phyloP scores from a whole-genome alignment of 2,329 filamentous ascomycete species.

The Aspergillus hiratsukae region DNA sequence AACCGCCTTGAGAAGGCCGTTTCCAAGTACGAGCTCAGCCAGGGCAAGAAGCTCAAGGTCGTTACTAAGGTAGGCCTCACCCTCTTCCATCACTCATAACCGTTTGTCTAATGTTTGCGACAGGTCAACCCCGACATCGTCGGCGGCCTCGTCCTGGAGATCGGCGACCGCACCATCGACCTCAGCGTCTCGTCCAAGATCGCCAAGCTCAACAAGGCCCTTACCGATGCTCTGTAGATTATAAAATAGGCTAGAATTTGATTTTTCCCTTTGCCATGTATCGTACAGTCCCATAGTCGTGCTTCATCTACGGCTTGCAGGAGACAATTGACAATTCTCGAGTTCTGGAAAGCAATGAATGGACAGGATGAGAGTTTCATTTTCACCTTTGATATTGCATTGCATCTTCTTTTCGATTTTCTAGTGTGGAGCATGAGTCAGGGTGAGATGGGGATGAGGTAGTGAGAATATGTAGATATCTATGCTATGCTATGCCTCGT shows the following conservation, averaged over 20 bases:
- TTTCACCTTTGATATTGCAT: not conserved
- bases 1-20: slow-evolving; percentile 81
- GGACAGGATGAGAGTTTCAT: slow-evolving; percentile 10
- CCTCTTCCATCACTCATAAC: not conserved
- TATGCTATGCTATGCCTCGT: not conserved
- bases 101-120: not conserved
- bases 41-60: slow-evolving; percentile 97
- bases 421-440: not conserved
- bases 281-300: slow-evolving; percentile 3
- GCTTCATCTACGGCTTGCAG: slow-evolving; percentile 1
- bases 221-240: slow-evolving; percentile 92
- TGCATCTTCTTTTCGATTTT: not conserved
- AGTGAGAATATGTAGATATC: not conserved
- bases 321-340: slow-evolving; percentile 5
- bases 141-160: slow-evolving; percentile 90
- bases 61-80: slow-evolving; percentile 66
- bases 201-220: slow-evolving; percentile 98
- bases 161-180: slow-evolving; percentile 97
- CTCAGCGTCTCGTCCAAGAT: slow-evolving; percentile 92
- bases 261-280: slow-evolving; percentile 8
- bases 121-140: slow-evolving; percentile 92
- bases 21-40: slow-evolving; percentile 80
- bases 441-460: not conserved
- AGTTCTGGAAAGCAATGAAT: slow-evolving; percentile 10
- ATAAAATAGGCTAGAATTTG: slow-evolving; percentile 14